Percentiles rank a stretch among this genome's conserved stretches.
Evolutionary conservation across 352 stramenopile species (phyloP).

Genomic region (Aphanomyces invadans): DNA sequence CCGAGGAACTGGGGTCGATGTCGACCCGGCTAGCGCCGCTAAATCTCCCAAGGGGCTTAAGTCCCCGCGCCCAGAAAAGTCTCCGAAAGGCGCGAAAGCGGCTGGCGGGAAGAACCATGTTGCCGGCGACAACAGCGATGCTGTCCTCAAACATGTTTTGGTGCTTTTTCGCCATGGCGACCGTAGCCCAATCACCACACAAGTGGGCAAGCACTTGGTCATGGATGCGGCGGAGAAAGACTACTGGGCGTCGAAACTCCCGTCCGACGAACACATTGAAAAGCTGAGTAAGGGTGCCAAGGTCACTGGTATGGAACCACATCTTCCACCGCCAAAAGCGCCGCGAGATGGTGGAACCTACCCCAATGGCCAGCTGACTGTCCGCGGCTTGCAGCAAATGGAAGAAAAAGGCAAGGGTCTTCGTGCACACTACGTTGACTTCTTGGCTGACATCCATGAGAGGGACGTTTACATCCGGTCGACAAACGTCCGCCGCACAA

Average conservation of each 20-base stretch:
- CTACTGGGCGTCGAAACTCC: conserved; percentile 60
- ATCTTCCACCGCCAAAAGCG: conserved; percentile 32
- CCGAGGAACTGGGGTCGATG: background rate
- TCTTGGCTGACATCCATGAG: conserved; percentile 37
- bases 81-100: background rate
- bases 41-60: background rate
- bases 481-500: conserved; percentile 74
- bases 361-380: conserved; percentile 66
- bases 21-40: background rate
- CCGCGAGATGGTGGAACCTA: conserved; percentile 40
- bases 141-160: conserved; percentile 60
- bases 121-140: conserved; percentile 16
- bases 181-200: conserved; percentile 59
- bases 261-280: conserved; percentile 39
- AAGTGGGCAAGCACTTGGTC: conserved; percentile 39
- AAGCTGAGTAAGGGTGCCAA: conserved; percentile 39
- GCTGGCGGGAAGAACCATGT: background rate
- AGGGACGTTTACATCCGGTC: conserved; percentile 66
- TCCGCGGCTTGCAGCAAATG: conserved; percentile 62
- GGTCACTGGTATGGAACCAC: conserved; percentile 40
- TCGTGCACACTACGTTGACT: conserved; percentile 35
- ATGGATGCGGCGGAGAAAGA: conserved; percentile 47
- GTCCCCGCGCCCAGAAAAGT: background rate
- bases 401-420: conserved; percentile 44
- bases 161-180: conserved; percentile 79